These are phyloP conservation scores for Rhizopogon salebrosus DNA, from an alignment of 768 basidiomycete species.

Conservation along the genomic window DNA sequence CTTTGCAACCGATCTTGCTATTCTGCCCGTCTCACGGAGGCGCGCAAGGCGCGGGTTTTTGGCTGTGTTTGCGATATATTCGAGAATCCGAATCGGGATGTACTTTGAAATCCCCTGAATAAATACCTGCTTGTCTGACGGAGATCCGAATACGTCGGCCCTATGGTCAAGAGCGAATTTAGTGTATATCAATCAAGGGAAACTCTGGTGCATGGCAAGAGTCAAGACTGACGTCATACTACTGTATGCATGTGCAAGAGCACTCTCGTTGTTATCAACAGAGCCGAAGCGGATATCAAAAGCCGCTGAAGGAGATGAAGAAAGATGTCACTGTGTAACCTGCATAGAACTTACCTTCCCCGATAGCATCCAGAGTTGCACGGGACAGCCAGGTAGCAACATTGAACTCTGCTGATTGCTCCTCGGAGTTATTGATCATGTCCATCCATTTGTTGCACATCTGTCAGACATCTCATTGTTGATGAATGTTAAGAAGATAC, in stretches of 20 bases:
- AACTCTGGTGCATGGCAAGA: too few species aligned
- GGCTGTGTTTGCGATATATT: constrained; percentile 27
- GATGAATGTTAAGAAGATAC: neutral
- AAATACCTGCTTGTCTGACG: too few species aligned
- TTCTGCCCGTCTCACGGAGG: constrained; percentile 7
- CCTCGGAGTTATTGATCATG: constrained; percentile 2
- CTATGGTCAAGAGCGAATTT: too few species aligned
- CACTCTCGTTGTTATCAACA: constrained; percentile 18
- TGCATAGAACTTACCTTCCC: constrained; percentile 30
- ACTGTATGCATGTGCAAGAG: constrained; percentile 2
- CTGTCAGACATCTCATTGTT: constrained; percentile 9
- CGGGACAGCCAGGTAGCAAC: constrained; percentile 31
- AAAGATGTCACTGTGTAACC: neutral
- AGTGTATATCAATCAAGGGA: neutral
- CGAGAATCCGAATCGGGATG: constrained; percentile 28
- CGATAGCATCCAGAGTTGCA: constrained; percentile 46
- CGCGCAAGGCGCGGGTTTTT: constrained; percentile 15
- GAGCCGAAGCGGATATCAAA: too few species aligned
- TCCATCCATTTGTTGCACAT: constrained; percentile 19
- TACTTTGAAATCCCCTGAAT: constrained; percentile 25
- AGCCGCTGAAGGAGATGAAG: constrained; percentile 18
- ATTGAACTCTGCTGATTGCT: too few species aligned
- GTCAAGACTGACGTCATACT: too few species aligned
- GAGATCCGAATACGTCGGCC: too few species aligned
- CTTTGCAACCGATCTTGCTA: constrained; percentile 7